Conservation (phyloP, 73 alveolate species). For the Effrenium voratum region DNA sequence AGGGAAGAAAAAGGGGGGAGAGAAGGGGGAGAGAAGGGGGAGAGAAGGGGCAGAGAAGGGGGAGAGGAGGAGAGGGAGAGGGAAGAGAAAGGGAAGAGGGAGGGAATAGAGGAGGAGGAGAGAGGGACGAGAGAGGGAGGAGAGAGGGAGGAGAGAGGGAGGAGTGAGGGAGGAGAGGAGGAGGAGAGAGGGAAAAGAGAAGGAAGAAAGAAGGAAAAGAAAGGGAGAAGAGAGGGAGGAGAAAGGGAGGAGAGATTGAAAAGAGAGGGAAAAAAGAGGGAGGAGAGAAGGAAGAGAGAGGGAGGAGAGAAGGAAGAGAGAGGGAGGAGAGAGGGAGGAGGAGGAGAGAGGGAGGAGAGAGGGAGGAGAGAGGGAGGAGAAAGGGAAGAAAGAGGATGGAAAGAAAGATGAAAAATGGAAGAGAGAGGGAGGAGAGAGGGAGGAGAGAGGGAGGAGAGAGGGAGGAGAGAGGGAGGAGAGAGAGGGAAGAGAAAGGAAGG, state of each 20-base stretch:
- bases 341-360: background rate
- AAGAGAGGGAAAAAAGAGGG: background rate
- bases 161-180: background rate
- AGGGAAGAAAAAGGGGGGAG: background rate
- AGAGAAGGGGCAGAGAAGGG: background rate
- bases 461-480: background rate
- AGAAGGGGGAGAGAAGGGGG: background rate
- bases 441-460: background rate
- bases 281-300: background rate
- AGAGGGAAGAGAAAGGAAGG: background rate
- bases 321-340: background rate
- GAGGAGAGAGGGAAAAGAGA: background rate
- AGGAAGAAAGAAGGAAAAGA: background rate
- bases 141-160: background rate
- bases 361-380: background rate
- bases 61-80: background rate
- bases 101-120: background rate
- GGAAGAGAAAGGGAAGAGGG: background rate
- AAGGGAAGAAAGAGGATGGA: background rate
- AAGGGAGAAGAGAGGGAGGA: background rate
- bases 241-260: background rate
- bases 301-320: background rate
- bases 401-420: background rate
- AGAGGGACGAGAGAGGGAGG: background rate
- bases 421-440: background rate